These are phyloP conservation scores for Colletotrichum sp. DNA, from an alignment of 2,329 filamentous ascomycete species.

Conservation along the genomic window DNA sequence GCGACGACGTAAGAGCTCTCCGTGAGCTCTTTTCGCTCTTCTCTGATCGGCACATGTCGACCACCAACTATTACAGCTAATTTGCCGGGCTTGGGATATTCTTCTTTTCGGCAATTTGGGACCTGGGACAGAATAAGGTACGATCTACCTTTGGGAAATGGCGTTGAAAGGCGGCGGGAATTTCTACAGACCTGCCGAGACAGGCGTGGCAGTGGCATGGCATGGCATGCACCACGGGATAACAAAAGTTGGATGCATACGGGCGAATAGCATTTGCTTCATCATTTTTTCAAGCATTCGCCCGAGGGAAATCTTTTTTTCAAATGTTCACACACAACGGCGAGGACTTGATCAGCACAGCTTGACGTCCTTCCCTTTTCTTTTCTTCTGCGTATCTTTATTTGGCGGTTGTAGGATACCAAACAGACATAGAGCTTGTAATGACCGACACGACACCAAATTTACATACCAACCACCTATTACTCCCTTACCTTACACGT, in stretches of 20 bases:
- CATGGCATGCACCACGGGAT: not conserved
- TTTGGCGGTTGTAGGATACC: constrained; percentile 9
- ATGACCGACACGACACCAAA: constrained; percentile 13
- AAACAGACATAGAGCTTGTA: constrained; percentile 7
- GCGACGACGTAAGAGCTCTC: constrained; percentile 42
- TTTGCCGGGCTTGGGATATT: not conserved
- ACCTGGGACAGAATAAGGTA: not conserved
- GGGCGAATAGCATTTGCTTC: not conserved
- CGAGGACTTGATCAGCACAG: not conserved
- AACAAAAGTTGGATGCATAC: constrained; percentile 2
- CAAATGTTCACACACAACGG: not conserved
- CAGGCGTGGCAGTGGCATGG: not conserved
- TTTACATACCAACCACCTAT: not conserved
- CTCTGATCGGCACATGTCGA: not conserved
- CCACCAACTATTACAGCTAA: not conserved
- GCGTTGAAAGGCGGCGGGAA: not conserved
- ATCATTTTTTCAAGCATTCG: not conserved
- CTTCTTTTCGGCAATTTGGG: not conserved
- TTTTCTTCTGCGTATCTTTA: not conserved
- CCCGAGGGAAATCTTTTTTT: not conserved
- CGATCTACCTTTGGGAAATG: not conserved
- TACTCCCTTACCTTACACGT: not conserved
- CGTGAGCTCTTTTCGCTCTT: not conserved
- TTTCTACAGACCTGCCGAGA: not conserved
- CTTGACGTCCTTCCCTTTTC: not conserved